These are phyloP conservation scores for Candida argentea DNA, from an alignment of 805 yeast genomes.

Conservation along the genomic window DNA sequence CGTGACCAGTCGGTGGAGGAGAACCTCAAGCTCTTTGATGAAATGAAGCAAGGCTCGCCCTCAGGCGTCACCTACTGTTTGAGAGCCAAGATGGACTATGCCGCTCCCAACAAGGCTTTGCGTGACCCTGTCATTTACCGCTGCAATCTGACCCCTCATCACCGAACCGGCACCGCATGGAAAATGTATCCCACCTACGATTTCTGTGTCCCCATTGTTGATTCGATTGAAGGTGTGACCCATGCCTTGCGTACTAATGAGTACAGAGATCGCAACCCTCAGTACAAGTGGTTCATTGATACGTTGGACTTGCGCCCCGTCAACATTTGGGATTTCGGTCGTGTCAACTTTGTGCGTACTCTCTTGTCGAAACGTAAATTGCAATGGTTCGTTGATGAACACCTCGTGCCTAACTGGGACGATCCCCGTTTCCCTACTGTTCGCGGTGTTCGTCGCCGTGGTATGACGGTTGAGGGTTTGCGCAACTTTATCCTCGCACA, in stretches of 20 bases:
- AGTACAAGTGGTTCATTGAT: conserved; percentile 91
- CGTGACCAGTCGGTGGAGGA: conserved; percentile 92
- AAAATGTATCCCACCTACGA: conserved; percentile 97
- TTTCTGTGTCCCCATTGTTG: conserved; percentile 97
- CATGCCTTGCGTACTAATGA: conserved; percentile 97
- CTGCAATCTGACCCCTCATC: conserved; percentile 95
- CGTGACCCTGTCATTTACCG: conserved; percentile 98
- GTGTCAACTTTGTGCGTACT: conserved; percentile 95
- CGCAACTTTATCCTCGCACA: conserved; percentile 88
- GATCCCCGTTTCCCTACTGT: conserved; percentile 99
- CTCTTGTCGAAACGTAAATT: conserved; percentile 92
- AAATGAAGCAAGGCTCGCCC: conserved; percentile 91
- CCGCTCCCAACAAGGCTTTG: conserved; percentile 84
- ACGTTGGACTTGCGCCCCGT: conserved; percentile 81
- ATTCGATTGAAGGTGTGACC: conserved; percentile 92
- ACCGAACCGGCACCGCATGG: conserved; percentile 89
- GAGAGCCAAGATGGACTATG: conserved; percentile 93
- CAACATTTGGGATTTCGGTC: conserved; percentile 95
- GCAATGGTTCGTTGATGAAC: conserved; percentile 97
- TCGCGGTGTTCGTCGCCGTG: conserved; percentile 98
- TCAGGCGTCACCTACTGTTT: conserved; percentile 86
- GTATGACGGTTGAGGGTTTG: conserved; percentile 98
- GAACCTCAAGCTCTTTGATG: conserved; percentile 77
- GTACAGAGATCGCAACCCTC: conserved; percentile 97
- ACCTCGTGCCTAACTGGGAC: conserved; percentile 88